A percentile compares a stretch with the other conserved stretches of the same genome.
Evolutionary conservation across 768 basidiomycete species (phyloP).

Genomic region (Mycena kentingensis): DNA sequence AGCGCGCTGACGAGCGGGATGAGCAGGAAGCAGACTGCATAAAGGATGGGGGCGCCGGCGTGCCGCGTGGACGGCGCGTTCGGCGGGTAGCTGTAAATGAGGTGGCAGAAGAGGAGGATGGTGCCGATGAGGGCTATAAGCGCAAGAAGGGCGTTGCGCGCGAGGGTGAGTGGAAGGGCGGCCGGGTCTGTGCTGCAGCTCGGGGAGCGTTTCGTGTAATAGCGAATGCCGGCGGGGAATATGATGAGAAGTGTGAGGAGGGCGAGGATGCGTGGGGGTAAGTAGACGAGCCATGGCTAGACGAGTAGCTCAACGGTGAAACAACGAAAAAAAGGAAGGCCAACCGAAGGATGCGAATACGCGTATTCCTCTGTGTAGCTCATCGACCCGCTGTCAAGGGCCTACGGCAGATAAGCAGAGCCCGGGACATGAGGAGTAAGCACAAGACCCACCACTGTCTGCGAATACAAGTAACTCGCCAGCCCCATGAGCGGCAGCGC

Average conservation of each 20-base stretch:
- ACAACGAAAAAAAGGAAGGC: neutral
- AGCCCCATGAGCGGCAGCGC: neutral
- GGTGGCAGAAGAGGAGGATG: neutral
- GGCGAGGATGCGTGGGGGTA: constrained; percentile 1
- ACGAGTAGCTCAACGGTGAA: neutral
- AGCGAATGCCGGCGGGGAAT: neutral
- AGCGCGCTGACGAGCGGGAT: neutral
- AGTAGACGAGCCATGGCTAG: constrained; percentile 5
- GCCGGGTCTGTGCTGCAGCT: neutral
- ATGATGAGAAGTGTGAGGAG: constrained; percentile 8
- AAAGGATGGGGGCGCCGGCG: neutral
- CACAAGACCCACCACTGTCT: neutral
- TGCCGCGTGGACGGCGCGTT: neutral
- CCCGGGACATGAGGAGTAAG: neutral
- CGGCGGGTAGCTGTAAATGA: constrained; percentile 8
- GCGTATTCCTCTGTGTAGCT: neutral
- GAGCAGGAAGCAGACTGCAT: constrained; percentile 1
- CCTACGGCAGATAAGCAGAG: neutral
- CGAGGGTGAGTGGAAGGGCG: neutral
- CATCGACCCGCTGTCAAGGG: neutral
- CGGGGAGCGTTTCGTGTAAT: too few relatives aligned
- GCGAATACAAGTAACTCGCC: neutral
- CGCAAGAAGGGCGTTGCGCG: constrained; percentile 7
- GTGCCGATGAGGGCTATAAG: neutral
- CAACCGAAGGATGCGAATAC: neutral